A percentile compares a stretch with the other conserved stretches of the same genome.
These are phyloP conservation scores for Breviolum minutum DNA, from an alignment of 73 alveolate genomes.

Conservation along the genomic window DNA sequence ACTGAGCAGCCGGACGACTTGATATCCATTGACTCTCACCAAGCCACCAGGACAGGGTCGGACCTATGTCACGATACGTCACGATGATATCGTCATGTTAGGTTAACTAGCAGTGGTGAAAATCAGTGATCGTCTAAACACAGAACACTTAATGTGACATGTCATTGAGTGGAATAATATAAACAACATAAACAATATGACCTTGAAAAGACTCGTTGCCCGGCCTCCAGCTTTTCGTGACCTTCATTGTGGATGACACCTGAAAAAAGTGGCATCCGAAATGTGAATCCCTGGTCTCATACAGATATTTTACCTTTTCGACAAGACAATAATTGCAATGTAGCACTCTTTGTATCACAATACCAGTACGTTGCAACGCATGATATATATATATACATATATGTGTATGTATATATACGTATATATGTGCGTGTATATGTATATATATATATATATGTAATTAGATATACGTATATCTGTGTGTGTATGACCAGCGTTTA, in stretches of 20 bases:
- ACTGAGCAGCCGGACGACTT: slow-evolving; percentile 28
- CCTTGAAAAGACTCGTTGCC: too few species aligned
- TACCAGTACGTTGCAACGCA: too few species aligned
- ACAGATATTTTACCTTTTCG: too few species aligned
- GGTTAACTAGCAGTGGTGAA: neutral
- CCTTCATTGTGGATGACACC: slow-evolving; percentile 48
- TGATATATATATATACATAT: neutral
- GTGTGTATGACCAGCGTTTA: neutral
- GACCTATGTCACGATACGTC: neutral
- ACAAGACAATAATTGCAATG: too few species aligned
- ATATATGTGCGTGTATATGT: neutral
- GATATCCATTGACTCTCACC: slow-evolving; percentile 69
- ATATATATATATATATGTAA: neutral
- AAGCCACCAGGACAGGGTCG: slow-evolving; percentile 53
- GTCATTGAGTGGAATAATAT: neutral
- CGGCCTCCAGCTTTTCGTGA: slow-evolving; percentile 51
- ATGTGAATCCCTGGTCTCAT: neutral
- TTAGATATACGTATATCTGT: neutral
- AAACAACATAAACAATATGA: too few species aligned
- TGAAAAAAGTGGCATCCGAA: neutral
- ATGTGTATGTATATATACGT: neutral
- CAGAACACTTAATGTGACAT: neutral
- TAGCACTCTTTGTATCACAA: too few species aligned
- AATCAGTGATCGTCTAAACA: neutral
- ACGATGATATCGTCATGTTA: neutral